Evolutionary conservation across 2,329 filamentous ascomycete species (phyloP).

Genomic region (Talaromyces rugulosus): DNA sequence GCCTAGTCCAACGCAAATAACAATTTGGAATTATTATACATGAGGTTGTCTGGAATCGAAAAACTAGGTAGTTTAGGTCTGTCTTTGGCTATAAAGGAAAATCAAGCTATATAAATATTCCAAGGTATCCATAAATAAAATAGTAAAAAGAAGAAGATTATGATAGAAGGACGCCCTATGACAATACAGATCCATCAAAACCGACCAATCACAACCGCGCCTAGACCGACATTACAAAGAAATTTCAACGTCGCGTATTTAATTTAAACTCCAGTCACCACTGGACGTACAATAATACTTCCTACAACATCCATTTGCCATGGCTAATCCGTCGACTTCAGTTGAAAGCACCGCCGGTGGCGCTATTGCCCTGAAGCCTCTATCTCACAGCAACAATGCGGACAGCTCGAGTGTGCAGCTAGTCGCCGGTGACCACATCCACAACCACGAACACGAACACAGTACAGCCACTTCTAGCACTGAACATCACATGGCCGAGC

Average conservation of each 20-base stretch:
- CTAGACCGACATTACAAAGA: background rate
- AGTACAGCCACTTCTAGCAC: background rate
- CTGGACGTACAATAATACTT: background rate
- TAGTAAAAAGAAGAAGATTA: background rate
- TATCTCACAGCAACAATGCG: background rate
- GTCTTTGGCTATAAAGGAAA: background rate
- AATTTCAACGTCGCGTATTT: background rate
- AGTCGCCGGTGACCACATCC: too few relatives aligned
- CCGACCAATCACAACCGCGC: background rate
- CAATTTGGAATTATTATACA: background rate
- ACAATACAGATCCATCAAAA: background rate
- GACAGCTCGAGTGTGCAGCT: background rate
- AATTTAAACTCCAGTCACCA: background rate
- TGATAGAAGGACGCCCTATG: background rate
- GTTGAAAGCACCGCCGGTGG: background rate
- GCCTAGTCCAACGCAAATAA: background rate
- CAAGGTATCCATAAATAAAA: background rate
- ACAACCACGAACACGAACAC: background rate
- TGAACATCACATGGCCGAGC: background rate
- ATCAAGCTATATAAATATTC: background rate
- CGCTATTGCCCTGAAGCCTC: background rate
- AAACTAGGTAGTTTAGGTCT: background rate
- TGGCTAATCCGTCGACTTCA: background rate
- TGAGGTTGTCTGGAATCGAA: background rate
- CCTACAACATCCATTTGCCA: background rate